These are phyloP conservation scores for Choiromyces venosus DNA, from an alignment of 495 filamentous ascomycete species.

Conservation along the genomic window DNA sequence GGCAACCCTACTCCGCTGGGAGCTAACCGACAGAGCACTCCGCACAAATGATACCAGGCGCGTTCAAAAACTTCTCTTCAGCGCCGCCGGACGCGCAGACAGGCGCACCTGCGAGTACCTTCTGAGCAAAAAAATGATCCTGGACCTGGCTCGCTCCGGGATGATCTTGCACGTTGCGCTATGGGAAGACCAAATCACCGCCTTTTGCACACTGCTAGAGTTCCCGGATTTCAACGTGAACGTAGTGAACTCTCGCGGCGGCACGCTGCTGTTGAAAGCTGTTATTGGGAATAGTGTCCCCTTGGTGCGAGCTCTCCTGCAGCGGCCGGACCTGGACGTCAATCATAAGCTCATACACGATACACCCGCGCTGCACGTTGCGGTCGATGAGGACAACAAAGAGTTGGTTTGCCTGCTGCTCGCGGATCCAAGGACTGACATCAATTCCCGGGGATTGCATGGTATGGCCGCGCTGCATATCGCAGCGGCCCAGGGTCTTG, in stretches of 20 bases:
- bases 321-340: background rate
- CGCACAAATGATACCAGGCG: background rate
- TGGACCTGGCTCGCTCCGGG: background rate
- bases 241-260: background rate
- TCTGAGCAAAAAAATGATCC: background rate
- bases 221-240: background rate
- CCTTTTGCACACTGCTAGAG: background rate
- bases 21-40: background rate
- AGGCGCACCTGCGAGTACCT: background rate
- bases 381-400: background rate
- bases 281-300: background rate
- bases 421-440: background rate
- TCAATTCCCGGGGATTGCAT: background rate
- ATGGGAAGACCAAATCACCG: background rate
- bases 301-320: background rate
- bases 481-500: background rate
- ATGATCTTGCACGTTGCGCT: background rate
- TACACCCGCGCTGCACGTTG: background rate
- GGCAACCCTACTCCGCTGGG: background rate
- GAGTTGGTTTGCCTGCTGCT: slow-evolving; percentile 5
- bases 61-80: background rate
- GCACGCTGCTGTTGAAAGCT: background rate
- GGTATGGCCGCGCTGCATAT: background rate
- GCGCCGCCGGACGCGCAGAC: background rate
- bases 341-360: background rate